phyloP scores from a whole-genome alignment of 192 early-diverging fungal species.

The Entomortierella beljakovae region DNA sequence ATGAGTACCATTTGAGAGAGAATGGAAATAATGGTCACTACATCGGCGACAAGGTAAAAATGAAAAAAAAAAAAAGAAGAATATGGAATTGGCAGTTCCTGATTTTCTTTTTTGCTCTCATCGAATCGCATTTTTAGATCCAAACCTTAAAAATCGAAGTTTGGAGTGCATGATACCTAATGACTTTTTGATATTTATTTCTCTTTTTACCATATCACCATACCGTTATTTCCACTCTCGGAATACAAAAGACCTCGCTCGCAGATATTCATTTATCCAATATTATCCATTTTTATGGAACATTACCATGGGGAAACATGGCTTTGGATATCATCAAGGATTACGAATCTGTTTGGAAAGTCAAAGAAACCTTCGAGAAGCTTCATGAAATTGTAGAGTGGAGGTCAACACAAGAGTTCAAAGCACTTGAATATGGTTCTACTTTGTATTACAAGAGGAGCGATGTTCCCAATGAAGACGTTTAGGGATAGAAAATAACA shows the following conservation, averaged over 20 bases:
- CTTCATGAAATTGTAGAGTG: slow-evolving; percentile 2
- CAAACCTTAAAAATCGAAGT: too few species aligned
- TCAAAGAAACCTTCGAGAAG: slow-evolving; percentile 33
- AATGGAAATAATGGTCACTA: slow-evolving; percentile 50
- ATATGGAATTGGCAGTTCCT: too few species aligned
- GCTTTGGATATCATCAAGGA: slow-evolving; percentile 10
- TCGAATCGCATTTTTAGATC: too few species aligned
- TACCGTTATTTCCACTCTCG: too few species aligned
- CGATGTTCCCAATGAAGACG: too few species aligned
- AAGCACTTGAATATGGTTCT: too few species aligned
- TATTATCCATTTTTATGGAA: slow-evolving; percentile 17
- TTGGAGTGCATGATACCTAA: too few species aligned
- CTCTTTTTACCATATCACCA: neutral
- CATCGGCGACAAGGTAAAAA: slow-evolving; percentile 44
- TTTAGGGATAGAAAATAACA: too few species aligned
- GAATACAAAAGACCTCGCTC: slow-evolving; percentile 15
- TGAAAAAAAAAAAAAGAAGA: too few species aligned
- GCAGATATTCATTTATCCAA: slow-evolving; percentile 34
- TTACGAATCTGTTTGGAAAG: slow-evolving; percentile 24
- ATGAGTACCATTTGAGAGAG: slow-evolving; percentile 30
- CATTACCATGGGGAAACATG: slow-evolving; percentile 26
- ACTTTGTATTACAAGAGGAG: too few species aligned
- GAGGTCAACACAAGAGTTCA: slow-evolving; percentile 14
- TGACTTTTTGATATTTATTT: too few species aligned
- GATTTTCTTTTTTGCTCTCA: too few species aligned